A percentile compares a stretch with the other conserved stretches of the same genome.
Evolutionary conservation across 768 basidiomycete genomes (phyloP).

Genomic region (Pulveroboletus sp.): DNA sequence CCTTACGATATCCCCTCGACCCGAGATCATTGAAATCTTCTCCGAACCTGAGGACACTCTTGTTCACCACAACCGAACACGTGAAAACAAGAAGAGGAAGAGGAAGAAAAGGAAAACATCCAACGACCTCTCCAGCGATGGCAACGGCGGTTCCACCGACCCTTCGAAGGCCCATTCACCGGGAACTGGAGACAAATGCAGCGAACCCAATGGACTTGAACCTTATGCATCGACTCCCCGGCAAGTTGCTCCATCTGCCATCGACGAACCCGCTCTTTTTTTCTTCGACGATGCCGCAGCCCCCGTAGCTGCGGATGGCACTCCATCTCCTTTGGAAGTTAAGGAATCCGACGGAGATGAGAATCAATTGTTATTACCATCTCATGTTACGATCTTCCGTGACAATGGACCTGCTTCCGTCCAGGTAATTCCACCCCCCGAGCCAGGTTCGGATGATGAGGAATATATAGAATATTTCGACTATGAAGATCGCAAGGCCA

Average conservation of each 20-base stretch:
- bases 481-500: conserved; percentile 61
- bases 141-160: conserved; percentile 14
- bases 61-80: conserved; percentile 4
- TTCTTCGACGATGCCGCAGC: conserved; percentile 49
- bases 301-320: conserved; percentile 28
- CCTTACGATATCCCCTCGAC: conserved; percentile 29
- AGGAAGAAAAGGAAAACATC: conserved; percentile 26
- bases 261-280: conserved; percentile 35
- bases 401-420: conserved; percentile 35
- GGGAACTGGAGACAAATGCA: conserved; percentile 6
- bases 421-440: conserved; percentile 44
- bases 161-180: conserved; percentile 21
- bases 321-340: conserved; percentile 5
- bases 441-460: conserved; percentile 48
- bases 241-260: conserved; percentile 13
- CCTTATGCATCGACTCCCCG: conserved; percentile 35
- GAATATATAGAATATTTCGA: conserved; percentile 79
- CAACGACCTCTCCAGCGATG: conserved; percentile 14
- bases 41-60: conserved; percentile 22
- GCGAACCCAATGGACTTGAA: conserved; percentile 3
- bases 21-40: conserved; percentile 29
- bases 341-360: conserved; percentile 18
- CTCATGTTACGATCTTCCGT: conserved; percentile 61
- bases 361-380: conserved; percentile 52
- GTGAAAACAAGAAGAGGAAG: conserved; percentile 22